Evolutionary conservation across 805 yeast species (phyloP).

Genomic region (Wickerhamiella sergipiensis): DNA sequence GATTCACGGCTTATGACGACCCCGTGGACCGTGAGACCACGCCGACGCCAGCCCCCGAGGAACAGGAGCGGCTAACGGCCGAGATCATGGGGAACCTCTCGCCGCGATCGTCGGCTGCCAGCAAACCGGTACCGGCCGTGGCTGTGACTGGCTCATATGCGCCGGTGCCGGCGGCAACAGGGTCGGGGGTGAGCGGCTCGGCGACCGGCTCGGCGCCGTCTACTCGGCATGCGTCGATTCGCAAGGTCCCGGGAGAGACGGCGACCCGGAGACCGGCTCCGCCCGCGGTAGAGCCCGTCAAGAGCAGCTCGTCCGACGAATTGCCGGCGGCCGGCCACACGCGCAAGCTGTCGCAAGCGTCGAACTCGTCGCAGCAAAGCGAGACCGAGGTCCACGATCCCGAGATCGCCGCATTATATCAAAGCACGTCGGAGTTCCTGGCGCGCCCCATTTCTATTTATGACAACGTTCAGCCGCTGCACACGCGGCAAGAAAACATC

Average conservation of each 20-base stretch:
- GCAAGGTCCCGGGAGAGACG: neutral
- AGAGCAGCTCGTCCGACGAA: too few species aligned
- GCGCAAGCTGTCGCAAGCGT: neutral
- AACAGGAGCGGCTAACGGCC: slow-evolving; percentile 9
- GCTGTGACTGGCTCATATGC: too few species aligned
- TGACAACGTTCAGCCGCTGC: slow-evolving; percentile 11
- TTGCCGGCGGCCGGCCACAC: neutral
- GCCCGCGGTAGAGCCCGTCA: neutral
- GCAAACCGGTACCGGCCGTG: neutral
- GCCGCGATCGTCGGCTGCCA: neutral
- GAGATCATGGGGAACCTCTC: slow-evolving; percentile 10
- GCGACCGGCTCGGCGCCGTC: neutral
- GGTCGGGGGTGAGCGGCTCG: too few species aligned
- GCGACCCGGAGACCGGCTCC: neutral
- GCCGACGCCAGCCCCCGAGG: slow-evolving; percentile 1
- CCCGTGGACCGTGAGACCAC: neutral
- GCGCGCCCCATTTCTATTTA: slow-evolving; percentile 21
- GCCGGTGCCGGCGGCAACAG: too few species aligned
- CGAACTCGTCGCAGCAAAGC: slow-evolving; percentile 2
- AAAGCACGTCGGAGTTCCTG: slow-evolving; percentile 19
- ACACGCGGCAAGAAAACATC: slow-evolving; percentile 8
- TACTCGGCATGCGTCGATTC: neutral
- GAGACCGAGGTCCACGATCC: slow-evolving; percentile 14
- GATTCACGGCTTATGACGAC: neutral
- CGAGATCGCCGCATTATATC: slow-evolving; percentile 23